Base-by-base conservation (phyloP, 2,329 filamentous ascomycete species). In the Cladosporium cucumerinum region DNA sequence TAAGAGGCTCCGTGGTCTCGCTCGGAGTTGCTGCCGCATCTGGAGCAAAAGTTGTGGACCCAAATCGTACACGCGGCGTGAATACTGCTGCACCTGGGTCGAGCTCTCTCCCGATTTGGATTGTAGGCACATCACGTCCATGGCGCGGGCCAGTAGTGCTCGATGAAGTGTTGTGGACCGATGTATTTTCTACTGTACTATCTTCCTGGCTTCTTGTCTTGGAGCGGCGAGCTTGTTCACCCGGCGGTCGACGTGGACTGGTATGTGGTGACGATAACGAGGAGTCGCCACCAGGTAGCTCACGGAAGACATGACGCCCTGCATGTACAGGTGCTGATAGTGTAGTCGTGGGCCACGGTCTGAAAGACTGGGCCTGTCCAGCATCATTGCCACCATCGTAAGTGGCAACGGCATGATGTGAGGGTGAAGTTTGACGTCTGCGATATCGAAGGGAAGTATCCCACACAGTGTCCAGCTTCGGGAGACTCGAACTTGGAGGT, bases 71-170 rank as follows among this genome's bases (percentile, higher is more conserved):
- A 21, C 67, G 65, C 8, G 73, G 72, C 3, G 74, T 67, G 59
- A 76, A 75, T 5, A 70, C 66, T 16, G 71, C 67, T 18, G 73
- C 74, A 11, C 61, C 70, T 16, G 72, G 71, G 60, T 76, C 71
- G 11, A 76, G 67, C 3, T 58, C 55, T 28, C 14, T 46, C 1
- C 23, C 16, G 26, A 28, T 21, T 11, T 36, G 21, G 5, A 26
- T 26, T 12, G 30, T 16, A 10, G 55, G 32, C 18, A 46, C n/a
- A 30, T 39, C 32, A 25, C 14, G 54, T 2, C 28, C 21, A 36
- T 32, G 30, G n/a, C n/a, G 28, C 25, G 2, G 21, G 1, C 18
- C 28, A 32, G 26, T 10, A n/a, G 51, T 28, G 5, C 28, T 12
- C 14, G 26, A 18, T 18, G 18, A 12, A 32, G 26, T 3, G 7